phyloP scores from a whole-genome alignment of 2,329 filamentous ascomycete genomes.

The Knoxdaviesia capensis region DNA sequence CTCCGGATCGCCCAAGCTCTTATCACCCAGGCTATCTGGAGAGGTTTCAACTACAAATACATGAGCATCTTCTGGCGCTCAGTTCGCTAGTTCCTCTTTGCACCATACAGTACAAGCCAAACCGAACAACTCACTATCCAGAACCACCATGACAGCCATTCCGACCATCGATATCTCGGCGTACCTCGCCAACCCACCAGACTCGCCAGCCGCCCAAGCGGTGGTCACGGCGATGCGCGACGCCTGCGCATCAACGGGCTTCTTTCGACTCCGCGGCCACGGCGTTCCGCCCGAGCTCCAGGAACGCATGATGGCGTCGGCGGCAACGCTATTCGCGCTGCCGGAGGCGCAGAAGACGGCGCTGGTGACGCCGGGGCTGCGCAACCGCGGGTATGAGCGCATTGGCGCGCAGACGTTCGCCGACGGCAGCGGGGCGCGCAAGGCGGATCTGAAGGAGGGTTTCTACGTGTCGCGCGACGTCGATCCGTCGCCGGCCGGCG shows the following conservation, averaged over 20 bases:
- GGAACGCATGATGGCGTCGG: slow-evolving; percentile 17
- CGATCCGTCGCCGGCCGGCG: slow-evolving; percentile 8
- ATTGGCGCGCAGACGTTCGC: slow-evolving; percentile 24
- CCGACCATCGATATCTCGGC: neutral
- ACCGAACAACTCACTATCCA: no score
- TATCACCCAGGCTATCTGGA: no score
- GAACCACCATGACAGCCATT: neutral
- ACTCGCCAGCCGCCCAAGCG: neutral
- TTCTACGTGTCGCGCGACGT: slow-evolving; percentile 8
- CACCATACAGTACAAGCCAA: no score
- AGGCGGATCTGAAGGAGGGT: slow-evolving; percentile 25
- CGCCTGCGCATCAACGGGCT: slow-evolving; percentile 25
- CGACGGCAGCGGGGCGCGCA: slow-evolving; percentile 11
- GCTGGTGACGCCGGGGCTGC: slow-evolving; percentile 16
- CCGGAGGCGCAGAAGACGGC: slow-evolving; percentile 22
- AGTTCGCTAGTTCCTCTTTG: no score
- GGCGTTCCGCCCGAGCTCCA: slow-evolving; percentile 19
- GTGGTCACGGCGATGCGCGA: slow-evolving; percentile 10
- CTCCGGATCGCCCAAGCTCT: no score
- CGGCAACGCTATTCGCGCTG: slow-evolving; percentile 26
- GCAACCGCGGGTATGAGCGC: slow-evolving; percentile 29
- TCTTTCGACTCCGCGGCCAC: slow-evolving; percentile 31
- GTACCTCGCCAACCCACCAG: neutral
- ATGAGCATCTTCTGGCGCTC: no score
- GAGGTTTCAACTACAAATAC: no score